Base-by-base conservation (phyloP, 2,329 filamentous ascomycete genomes). In the Xylaria sp. region DNA sequence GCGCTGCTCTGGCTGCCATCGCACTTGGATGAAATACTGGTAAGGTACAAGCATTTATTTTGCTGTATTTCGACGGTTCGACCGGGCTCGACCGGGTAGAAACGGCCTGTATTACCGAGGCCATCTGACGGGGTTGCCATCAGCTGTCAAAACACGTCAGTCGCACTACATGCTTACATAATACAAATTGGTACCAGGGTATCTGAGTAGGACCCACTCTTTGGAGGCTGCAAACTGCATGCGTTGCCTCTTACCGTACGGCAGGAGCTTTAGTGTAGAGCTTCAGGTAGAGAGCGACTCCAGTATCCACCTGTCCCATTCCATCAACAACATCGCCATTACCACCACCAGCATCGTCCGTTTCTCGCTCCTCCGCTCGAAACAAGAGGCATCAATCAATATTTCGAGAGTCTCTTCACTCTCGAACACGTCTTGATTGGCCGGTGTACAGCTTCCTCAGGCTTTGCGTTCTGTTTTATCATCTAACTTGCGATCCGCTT, bases 171-270 rank as follows among this genome's bases (percentile, higher is more conserved):
- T 18, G 18, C 15, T 18, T 18, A n/a, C 18, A 18, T 46, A 46
- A 18, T 2, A 18, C 18, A 46, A 46, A 46, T 18, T 46, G 5
- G 51, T 15, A n/a, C 5, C 10, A 9, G 34, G 34, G 10, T 46
- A 46, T 6, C 20, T 28, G 46, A 18, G 13, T 37, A n/a, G 54
- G 3, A 25, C 13, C 65, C 65, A 55, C 55, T 31, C 28, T 67
- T 64, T 37, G 28, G 60, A 67, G 60, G 65, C 55, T 67, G 46
- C 50, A 46, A 63, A 51, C n/a, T 67, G 72, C 72, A 75, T 69
- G 74, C 73, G 73, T 74, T 74, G 60, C 63, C 69, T 41, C 57
- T 73, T 28, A 28, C 28, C 28, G 66, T 9, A 51, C 48, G 63
- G 63, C 62, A 65, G 55, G 65, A 37, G 34, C 34, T 37, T 37